These are phyloP conservation scores for Kodamaea neixiangensis DNA, from an alignment of 805 yeast species.

Conservation along the genomic window DNA sequence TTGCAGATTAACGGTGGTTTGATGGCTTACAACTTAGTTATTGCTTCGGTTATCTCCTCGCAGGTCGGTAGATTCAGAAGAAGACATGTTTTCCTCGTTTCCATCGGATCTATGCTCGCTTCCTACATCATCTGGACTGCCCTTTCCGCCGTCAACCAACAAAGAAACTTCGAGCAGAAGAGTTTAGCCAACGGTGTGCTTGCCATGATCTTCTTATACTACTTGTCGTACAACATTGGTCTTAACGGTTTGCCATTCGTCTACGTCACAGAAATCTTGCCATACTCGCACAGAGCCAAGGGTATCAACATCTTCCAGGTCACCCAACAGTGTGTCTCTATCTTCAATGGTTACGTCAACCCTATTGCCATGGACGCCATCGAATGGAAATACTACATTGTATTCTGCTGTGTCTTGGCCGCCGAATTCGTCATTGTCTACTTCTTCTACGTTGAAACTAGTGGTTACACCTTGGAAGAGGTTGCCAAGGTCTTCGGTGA, in stretches of 20 bases:
- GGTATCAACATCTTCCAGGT: conserved; percentile 35
- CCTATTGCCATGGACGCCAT: conserved; percentile 43
- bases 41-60: conserved; percentile 24
- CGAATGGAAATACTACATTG: conserved; percentile 47
- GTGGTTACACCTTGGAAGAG: conserved; percentile 47
- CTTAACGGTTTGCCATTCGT: conserved; percentile 47
- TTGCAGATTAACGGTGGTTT: conserved; percentile 53
- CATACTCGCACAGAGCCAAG: conserved; percentile 43
- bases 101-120: conserved; percentile 37
- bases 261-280: conserved; percentile 46
- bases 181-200: conserved; percentile 46
- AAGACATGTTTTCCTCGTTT: conserved; percentile 36
- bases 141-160: conserved; percentile 46
- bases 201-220: conserved; percentile 53
- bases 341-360: conserved; percentile 27
- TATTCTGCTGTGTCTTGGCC: conserved; percentile 33
- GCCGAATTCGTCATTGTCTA: conserved; percentile 31
- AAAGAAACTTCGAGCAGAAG: conserved; percentile 42
- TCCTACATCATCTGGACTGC: conserved; percentile 45
- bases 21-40: conserved; percentile 47
- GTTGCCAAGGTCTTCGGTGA: conserved; percentile 45
- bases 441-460: conserved; percentile 44
- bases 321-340: conserved; percentile 19
- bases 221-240: conserved; percentile 43
- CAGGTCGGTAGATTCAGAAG: conserved; percentile 29